phyloP scores from a whole-genome alignment of 352 stramenopile genomes.

The Phytophthora chlamydospora region DNA sequence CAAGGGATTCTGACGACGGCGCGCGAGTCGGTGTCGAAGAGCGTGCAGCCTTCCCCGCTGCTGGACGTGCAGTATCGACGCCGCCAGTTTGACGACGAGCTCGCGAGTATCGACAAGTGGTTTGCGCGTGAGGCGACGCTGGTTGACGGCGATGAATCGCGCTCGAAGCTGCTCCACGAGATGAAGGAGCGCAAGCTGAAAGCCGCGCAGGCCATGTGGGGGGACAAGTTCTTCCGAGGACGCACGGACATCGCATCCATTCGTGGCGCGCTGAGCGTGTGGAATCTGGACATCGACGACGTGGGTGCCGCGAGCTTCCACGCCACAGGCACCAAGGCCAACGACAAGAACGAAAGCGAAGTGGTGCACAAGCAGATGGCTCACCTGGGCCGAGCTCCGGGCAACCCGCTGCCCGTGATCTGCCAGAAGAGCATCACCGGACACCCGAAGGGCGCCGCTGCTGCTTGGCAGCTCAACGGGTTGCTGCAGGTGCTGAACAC shows the following conservation, averaged over 20 bases:
- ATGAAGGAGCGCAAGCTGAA: conserved; percentile 77
- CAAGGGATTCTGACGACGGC: conserved; percentile 89
- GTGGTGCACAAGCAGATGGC: conserved; percentile 41
- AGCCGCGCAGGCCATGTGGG: conserved; percentile 70
- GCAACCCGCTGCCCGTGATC: conserved; percentile 66
- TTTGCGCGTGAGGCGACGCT: conserved; percentile 63
- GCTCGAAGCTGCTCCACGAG: conserved; percentile 29
- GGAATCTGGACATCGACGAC: conserved; percentile 84
- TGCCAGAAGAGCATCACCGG: conserved; percentile 81
- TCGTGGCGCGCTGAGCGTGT: conserved; percentile 75
- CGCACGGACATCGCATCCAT: conserved; percentile 75
- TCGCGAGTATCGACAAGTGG: conserved; percentile 78
- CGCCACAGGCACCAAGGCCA: conserved; percentile 71
- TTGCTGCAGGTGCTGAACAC: conserved; percentile 82
- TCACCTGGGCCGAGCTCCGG: conserved; percentile 61
- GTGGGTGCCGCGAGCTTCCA: conserved; percentile 86
- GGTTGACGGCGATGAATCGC: conserved; percentile 40
- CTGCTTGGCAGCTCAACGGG: conserved; percentile 78
- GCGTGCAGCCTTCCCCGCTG: conserved; percentile 60
- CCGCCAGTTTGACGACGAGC: conserved; percentile 59
- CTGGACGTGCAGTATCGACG: conserved; percentile 78
- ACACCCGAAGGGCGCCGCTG: conserved; percentile 70
- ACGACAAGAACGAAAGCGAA: conserved; percentile 82
- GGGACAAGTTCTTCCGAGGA: conserved; percentile 65
- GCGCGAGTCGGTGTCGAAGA: conserved; percentile 74